Conservation (phyloP, 805 yeast genomes). For the Wickerhamiella vanderwaltii region DNA sequence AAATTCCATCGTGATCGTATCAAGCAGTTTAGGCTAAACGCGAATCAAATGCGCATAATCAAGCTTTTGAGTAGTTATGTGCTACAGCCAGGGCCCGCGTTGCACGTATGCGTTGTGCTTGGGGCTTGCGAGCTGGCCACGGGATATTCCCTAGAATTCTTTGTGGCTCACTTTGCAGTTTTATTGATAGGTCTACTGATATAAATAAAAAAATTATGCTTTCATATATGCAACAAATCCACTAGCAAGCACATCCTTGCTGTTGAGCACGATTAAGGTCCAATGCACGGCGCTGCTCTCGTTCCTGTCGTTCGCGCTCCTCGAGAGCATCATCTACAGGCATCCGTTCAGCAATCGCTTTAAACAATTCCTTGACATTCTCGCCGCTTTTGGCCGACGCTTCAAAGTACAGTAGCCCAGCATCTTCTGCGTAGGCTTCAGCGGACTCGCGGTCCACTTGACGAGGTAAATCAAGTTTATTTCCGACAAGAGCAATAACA, state of each 20-base stretch:
- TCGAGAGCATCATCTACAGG: conserved; percentile 31
- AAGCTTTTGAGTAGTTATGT: conserved; percentile 8
- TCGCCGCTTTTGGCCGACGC: conserved; percentile 66
- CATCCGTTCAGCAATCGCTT: conserved; percentile 36
- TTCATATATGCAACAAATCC: too few relatives aligned
- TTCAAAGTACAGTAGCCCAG: conserved; percentile 38
- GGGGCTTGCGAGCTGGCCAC: conserved; percentile 10
- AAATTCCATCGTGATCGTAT: too few relatives aligned
- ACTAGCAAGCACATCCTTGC: conserved; percentile 30
- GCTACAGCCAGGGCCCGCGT: background rate
- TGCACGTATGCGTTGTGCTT: conserved; percentile 9
- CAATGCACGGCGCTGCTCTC: conserved; percentile 18
- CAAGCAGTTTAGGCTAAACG: too few relatives aligned
- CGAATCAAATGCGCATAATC: conserved; percentile 4
- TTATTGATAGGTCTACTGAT: conserved; percentile 1
- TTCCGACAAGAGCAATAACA: conserved; percentile 78
- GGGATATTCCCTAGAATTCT: conserved; percentile 1
- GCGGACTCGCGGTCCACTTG: conserved; percentile 33
- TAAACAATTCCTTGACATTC: conserved; percentile 41
- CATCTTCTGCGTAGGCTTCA: conserved; percentile 42
- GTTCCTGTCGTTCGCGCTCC: conserved; percentile 21
- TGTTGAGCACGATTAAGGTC: conserved; percentile 18
- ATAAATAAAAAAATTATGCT: too few relatives aligned
- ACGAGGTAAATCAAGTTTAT: conserved; percentile 58
- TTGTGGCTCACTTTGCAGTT: conserved; percentile 10